These are phyloP conservation scores for Cubamyces lactineus DNA, from an alignment of 768 basidiomycete species.

Conservation along the genomic window DNA sequence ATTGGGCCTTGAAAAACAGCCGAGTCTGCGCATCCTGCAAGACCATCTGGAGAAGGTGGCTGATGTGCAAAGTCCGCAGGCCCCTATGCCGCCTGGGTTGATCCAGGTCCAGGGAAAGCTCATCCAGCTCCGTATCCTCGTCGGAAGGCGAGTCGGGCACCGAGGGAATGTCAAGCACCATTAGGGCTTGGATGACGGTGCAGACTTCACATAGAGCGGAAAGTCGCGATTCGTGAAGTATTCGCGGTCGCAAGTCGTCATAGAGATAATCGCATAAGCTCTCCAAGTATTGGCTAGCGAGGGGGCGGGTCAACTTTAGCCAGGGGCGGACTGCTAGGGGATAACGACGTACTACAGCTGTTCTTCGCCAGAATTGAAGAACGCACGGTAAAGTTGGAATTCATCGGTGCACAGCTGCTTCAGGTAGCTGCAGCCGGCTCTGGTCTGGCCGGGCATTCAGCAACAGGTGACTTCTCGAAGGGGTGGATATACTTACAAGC, in stretches of 20 bases:
- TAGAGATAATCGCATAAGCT: slow-evolving; percentile 92
- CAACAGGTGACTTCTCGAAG: not conserved
- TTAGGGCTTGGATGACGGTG: slow-evolving; percentile 92
- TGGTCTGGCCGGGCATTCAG: slow-evolving; percentile 55
- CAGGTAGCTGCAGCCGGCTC: slow-evolving; percentile 89
- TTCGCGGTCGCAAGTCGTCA: slow-evolving; percentile 93
- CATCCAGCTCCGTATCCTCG: slow-evolving; percentile 38
- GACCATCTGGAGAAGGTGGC: slow-evolving; percentile 83
- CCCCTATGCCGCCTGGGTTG: slow-evolving; percentile 38
- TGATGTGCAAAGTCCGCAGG: slow-evolving; percentile 72
- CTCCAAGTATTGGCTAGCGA: slow-evolving; percentile 82
- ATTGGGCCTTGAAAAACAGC: slow-evolving; percentile 94
- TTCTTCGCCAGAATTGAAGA: slow-evolving; percentile 87
- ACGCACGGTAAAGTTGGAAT: slow-evolving; percentile 80
- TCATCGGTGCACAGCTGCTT: slow-evolving; percentile 92
- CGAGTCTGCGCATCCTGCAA: slow-evolving; percentile 96
- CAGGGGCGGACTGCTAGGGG: not conserved
- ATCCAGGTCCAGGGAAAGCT: slow-evolving; percentile 47
- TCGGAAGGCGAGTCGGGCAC: slow-evolving; percentile 41
- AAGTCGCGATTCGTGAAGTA: slow-evolving; percentile 89
- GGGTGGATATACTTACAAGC: slow-evolving; percentile 52
- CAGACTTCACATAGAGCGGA: slow-evolving; percentile 92
- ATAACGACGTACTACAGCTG: slow-evolving; percentile 59
- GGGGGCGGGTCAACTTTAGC: slow-evolving; percentile 1
- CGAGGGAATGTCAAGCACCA: slow-evolving; percentile 82